Evolutionary conservation across 1,284 basidiomycete genomes (phyloP), one percentile per base, ranked within the genome.

Genomic region (Porodaedalea pini): DNA sequence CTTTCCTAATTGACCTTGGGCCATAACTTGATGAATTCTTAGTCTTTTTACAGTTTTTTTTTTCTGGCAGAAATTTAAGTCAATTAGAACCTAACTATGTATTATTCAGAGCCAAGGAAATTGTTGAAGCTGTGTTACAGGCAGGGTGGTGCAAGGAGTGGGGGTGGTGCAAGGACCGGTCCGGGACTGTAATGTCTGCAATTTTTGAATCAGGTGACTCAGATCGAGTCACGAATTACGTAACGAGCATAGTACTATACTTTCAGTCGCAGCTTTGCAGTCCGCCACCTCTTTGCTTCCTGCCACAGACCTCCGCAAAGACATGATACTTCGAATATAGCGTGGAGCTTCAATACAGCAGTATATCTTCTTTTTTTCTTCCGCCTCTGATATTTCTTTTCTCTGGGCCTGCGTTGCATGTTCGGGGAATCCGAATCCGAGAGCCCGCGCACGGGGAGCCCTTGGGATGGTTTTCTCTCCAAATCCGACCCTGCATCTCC

Each of bases 381-480:
- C 41, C 56, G 49, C 25, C 56, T 57, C 53, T 41, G 34, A 39
- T 21, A 25, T 48, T 43, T 53, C 34, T 52, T 32, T 48, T 49
- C 40, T 13, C 5, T 29, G 19, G 2, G 7, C 40, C 27, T 37
- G 13, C n/a, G 47, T 48, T 56, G 37, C 29, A 90, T 91, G 88
- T 90, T 90, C 66, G 87, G 87, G 51, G 89, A 91, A 76, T 80
- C 79, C 59, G 84, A 88, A 65, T 85, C 83, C 36, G 86, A 90
- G 73, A 87, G 82, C 68, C 85, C 86, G 40, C 80, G 87, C 37
- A 83, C 85, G 53, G 83, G 86, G 61, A 87, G 84, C 61, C 90
- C 89, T 23, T 92, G 89, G 89, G 88, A 90, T 67, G 78, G 78
- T 36, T 75, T 91, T 63, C 79, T 86, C 8, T 79, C 85, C 6